phyloP scores from a whole-genome alignment of 345 rosid genomes.

The Eucalyptus regnans region DNA sequence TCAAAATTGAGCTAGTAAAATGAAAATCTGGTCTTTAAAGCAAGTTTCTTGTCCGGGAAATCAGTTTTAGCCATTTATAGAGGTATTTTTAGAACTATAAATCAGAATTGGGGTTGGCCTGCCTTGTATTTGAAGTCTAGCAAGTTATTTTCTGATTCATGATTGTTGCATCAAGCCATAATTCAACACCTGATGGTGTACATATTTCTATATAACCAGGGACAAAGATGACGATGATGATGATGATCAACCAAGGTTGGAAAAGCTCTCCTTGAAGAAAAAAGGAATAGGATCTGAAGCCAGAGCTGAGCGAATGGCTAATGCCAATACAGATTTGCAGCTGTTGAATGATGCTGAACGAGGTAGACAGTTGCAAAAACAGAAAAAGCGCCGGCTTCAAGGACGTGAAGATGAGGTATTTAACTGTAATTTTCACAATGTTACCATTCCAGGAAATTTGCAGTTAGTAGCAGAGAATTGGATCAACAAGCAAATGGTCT shows the following conservation, averaged over 20 bases:
- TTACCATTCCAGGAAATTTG: neutral
- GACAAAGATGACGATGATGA: conserved; percentile 14
- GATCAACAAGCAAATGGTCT: neutral
- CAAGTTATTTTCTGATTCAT: neutral
- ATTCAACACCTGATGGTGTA: neutral
- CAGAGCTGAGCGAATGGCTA: conserved; percentile 66
- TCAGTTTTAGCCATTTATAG: neutral
- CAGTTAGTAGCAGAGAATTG: neutral
- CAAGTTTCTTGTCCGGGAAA: neutral
- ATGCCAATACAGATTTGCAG: conserved; percentile 73
- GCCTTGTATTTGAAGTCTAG: neutral
- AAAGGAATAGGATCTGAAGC: conserved; percentile 92
- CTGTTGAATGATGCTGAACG: conserved; percentile 63
- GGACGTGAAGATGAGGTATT: conserved; percentile 90
- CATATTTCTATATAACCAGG: conserved; percentile 14
- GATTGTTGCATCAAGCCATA: neutral
- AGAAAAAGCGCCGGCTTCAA: conserved; percentile 82
- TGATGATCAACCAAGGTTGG: conserved; percentile 64
- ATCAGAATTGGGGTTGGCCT: neutral
- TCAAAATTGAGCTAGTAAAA: neutral
- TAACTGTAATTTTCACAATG: neutral
- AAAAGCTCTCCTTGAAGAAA: conserved; percentile 77
- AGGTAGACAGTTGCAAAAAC: conserved; percentile 70
- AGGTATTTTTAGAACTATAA: neutral
- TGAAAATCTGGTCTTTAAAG: neutral